A percentile compares a stretch with the other conserved stretches of the same genome.
Conservation (phyloP, 257 asterid genomes). For the Gentiana straminea region DNA sequence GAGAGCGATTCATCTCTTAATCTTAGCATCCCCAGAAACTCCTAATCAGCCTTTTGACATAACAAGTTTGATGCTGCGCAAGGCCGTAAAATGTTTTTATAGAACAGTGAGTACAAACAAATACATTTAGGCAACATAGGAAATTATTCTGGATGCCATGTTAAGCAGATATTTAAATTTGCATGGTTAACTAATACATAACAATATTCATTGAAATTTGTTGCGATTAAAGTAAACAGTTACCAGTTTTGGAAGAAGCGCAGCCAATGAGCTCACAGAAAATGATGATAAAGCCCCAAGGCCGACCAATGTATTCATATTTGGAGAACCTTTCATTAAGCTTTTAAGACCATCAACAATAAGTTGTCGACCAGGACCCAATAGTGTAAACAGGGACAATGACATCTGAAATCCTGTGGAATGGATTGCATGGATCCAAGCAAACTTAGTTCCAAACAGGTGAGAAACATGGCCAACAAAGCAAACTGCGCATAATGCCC, state of each 20-base stretch:
- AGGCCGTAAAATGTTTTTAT: too few relatives aligned
- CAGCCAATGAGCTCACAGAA: conserved; percentile 94
- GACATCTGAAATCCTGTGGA: conserved; percentile 93
- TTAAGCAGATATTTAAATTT: neutral
- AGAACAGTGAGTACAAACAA: neutral
- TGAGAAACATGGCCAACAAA: conserved; percentile 88
- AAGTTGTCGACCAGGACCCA: conserved; percentile 90
- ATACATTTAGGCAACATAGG: neutral
- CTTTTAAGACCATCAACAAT: conserved; percentile 88
- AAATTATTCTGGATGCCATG: neutral
- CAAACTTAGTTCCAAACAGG: conserved; percentile 80
- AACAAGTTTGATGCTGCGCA: too few relatives aligned
- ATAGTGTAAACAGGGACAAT: conserved; percentile 73
- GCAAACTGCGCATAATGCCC: conserved; percentile 96
- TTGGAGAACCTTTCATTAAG: conserved; percentile 78
- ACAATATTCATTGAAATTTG: neutral
- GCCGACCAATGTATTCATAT: conserved; percentile 98
- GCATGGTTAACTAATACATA: neutral
- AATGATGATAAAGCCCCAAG: conserved; percentile 98
- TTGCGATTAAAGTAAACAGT: conserved; percentile 3
- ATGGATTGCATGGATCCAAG: conserved; percentile 91
- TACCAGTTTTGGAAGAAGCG: conserved; percentile 88
- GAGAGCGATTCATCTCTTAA: too few relatives aligned
- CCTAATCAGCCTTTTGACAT: too few relatives aligned
- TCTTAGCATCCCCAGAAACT: too few relatives aligned